These are phyloP conservation scores for Neopestalotiopsis sp. DNA, from an alignment of 2,329 filamentous ascomycete species.

Conservation along the genomic window DNA sequence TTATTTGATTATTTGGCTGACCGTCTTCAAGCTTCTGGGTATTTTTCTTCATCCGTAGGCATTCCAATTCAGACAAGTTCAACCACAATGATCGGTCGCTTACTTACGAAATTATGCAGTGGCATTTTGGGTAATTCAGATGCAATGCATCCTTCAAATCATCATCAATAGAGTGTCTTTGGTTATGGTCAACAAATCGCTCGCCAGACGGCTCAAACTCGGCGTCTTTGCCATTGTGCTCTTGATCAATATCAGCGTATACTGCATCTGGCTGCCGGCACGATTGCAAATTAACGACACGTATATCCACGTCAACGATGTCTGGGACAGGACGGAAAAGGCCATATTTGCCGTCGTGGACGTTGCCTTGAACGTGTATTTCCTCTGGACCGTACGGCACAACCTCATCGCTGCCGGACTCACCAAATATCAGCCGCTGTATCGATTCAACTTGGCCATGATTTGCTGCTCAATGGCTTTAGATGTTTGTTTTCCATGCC, in stretches of 20 bases:
- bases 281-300: conserved; percentile 47
- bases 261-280: conserved; percentile 60
- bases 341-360: conserved; percentile 56
- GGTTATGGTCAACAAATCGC: conserved; percentile 46
- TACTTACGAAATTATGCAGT: not conserved
- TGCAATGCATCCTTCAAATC: conserved; percentile 58
- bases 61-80: not conserved
- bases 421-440: conserved; percentile 52
- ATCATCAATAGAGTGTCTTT: conserved; percentile 59
- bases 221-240: conserved; percentile 50
- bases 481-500: conserved; percentile 35
- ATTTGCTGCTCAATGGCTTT: conserved; percentile 50
- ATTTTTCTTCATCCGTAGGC: conserved; percentile 21
- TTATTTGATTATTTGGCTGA: not conserved
- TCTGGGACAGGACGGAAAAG: conserved; percentile 61
- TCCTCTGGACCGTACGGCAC: conserved; percentile 50
- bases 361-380: conserved; percentile 54
- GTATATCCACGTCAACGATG: conserved; percentile 51
- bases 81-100: not conserved
- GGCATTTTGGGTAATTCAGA: conserved; percentile 36
- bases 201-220: conserved; percentile 48
- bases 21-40: conserved; percentile 14
- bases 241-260: conserved; percentile 57
- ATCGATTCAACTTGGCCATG: conserved; percentile 52
- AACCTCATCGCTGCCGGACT: conserved; percentile 53